phyloP scores from a whole-genome alignment of 495 filamentous ascomycete species.

The Lasiosphaeria miniovina region DNA sequence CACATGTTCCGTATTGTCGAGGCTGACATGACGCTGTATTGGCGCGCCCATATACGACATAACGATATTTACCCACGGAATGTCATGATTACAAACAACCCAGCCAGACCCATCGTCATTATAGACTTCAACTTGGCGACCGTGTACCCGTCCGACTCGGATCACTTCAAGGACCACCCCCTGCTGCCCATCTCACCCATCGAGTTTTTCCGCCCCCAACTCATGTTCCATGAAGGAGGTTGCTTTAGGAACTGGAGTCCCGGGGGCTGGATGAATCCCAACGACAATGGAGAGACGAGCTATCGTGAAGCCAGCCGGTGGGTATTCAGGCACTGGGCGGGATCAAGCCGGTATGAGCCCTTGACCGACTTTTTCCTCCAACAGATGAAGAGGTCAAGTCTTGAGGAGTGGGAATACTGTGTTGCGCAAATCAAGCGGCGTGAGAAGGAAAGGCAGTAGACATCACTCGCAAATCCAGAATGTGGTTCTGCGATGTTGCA shows the following conservation, averaged over 20 bases:
- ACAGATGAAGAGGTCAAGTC: too few relatives aligned
- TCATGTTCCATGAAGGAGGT: neutral
- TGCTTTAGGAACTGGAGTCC: neutral
- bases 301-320: neutral
- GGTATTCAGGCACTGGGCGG: neutral
- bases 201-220: neutral
- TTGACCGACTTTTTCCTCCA: neutral
- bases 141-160: neutral
- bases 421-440: neutral
- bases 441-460: neutral
- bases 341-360: neutral
- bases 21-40: neutral
- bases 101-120: neutral
- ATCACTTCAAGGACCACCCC: neutral
- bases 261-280: neutral
- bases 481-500: too few relatives aligned
- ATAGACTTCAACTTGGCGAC: conserved; percentile 3
- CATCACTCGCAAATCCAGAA: too few relatives aligned
- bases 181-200: neutral
- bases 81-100: conserved; percentile 5
- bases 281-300: neutral
- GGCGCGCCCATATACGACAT: neutral
- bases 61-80: conserved; percentile 8
- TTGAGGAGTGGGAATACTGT: neutral
- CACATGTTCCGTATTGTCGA: conserved; percentile 3